Base-by-base conservation (phyloP, 305 asterid species). In the Rubia tinctorum region DNA sequence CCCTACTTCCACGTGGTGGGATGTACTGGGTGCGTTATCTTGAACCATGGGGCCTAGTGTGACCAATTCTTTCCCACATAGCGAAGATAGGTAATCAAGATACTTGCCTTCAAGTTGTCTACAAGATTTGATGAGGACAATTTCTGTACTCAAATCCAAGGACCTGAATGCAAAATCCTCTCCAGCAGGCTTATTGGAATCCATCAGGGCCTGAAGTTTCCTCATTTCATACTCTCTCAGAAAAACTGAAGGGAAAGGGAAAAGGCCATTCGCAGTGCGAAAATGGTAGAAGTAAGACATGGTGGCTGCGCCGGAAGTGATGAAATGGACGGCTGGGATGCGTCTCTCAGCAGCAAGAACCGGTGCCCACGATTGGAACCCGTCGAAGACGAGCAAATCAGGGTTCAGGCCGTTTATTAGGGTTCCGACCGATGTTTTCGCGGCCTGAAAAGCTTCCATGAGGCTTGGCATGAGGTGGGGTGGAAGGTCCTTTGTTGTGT, bases 401-500 rank as follows among this genome's bases (percentile, higher is more conserved):
- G 89, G 89, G 37, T 60, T 69, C 43, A 77, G 62, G 2, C 58
- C 9, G 25, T 43, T 9, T 5, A 82, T 1, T 0, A 82, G 69
- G 30, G 65, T 58, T 12, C 62, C 55, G 68, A 85, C 72, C 2
- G 10, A 25, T 0, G 84, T 78, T 64, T 74, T 64, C 18, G 82
- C 77, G 67, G 22, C 42, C 60, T 56, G 70, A 1, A 82, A 75
- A 73, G 84, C 73, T 11, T 12, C 14, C 20, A 59, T 14, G 73
- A 85, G 83, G 59, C 80, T 49, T 59, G 76, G 2, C n/a, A 77
- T 79, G 77, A 82, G 87, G 67, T 62, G 27, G 69, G 68, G 78
- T 0, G 88, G 88, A 25, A 84, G 84, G 73, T 80, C 79, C 20
- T 78, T 80, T 55, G 85, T 80, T 2, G 88, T 82, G 83, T 82